These are phyloP conservation scores for Aspergillus hancockii DNA, from an alignment of 495 filamentous ascomycete species.

Conservation along the genomic window DNA sequence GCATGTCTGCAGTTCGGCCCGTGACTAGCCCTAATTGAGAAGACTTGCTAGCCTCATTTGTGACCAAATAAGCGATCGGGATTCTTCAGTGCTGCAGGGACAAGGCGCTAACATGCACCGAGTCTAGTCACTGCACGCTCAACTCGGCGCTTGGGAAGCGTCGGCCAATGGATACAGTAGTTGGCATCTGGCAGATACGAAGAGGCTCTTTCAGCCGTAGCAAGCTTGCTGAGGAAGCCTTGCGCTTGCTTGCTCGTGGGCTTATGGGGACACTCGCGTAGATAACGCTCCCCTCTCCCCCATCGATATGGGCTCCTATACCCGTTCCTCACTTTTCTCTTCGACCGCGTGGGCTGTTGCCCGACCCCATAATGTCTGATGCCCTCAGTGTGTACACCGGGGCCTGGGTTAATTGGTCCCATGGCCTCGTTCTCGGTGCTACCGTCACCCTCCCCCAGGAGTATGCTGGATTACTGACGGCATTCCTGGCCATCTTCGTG, in stretches of 20 bases:
- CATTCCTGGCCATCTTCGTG: conserved; percentile 44
- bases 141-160: no score
- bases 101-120: background rate
- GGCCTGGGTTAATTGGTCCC: conserved; percentile 46
- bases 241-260: no score
- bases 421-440: conserved; percentile 33
- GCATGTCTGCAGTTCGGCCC: no score
- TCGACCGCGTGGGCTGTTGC: background rate
- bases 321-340: background rate
- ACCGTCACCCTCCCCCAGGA: conserved; percentile 39
- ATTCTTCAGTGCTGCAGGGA: no score
- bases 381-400: conserved; percentile 29
- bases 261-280: no score
- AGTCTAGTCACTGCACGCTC: background rate
- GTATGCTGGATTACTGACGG: conserved; percentile 38
- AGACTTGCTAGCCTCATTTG: background rate
- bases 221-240: no score
- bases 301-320: background rate
- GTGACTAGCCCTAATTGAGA: no score
- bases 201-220: background rate
- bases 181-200: background rate
- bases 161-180: background rate
- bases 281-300: background rate
- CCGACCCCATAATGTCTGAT: background rate
- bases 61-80: background rate